phyloP scores from a whole-genome alignment of 345 rosid genomes.

The Citrus inodora region DNA sequence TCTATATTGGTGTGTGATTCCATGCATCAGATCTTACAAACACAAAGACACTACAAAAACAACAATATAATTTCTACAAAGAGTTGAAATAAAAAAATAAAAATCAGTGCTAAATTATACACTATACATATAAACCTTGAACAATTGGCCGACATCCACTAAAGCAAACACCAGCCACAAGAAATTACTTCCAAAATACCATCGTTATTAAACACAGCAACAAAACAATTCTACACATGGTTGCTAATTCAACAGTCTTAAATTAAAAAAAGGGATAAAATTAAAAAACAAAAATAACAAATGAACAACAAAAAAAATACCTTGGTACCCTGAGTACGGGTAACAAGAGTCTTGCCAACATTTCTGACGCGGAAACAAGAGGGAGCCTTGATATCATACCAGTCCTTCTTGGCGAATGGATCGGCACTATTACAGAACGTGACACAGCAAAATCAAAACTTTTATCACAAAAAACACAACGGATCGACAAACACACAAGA shows the following conservation, averaged over 20 bases:
- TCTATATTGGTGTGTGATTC: neutral
- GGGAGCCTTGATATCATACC: constrained; percentile 98
- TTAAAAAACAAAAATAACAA: too few relatives aligned
- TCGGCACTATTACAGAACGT: constrained; percentile 46
- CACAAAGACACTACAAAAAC: neutral
- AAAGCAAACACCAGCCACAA: neutral
- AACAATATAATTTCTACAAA: neutral
- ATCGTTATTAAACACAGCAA: neutral
- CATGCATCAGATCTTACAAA: neutral
- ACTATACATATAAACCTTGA: neutral
- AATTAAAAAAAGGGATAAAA: neutral
- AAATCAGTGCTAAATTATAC: neutral
- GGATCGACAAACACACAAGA: neutral
- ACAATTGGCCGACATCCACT: neutral
- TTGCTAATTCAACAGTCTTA: too few relatives aligned
- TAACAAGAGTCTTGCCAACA: constrained; percentile 88
- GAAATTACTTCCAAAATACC: neutral
- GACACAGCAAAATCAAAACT: neutral
- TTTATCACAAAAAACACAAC: neutral
- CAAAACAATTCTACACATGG: neutral
- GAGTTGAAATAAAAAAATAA: neutral
- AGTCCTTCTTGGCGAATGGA: constrained; percentile 96
- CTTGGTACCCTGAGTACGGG: constrained; percentile 97
- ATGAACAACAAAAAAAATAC: constrained; percentile 24
- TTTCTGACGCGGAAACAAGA: constrained; percentile 55